Evolutionary conservation across 2,329 filamentous ascomycete species (phyloP), one percentile per base, ranked within the genome.

Genomic region (Penicillium sp.): DNA sequence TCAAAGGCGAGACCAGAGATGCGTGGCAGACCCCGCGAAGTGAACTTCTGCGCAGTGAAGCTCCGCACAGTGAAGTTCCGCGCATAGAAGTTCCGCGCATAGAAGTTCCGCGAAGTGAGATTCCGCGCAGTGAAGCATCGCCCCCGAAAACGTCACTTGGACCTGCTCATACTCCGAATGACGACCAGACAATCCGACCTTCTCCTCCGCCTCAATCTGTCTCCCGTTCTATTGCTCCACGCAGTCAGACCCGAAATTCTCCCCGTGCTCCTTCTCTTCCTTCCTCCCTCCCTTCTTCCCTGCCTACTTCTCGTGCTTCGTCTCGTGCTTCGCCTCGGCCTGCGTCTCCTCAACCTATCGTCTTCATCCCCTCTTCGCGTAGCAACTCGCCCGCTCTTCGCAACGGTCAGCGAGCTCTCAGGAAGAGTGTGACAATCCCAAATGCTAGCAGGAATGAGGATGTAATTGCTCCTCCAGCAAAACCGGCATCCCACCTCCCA

Each of bases 371-470:
- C 25, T 30, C 25, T 10, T 16, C 38, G 4, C 19, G 25, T 18
- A 13, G 13, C 3, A 43, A 35, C 29, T 40, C 47, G 19, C 18
- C 46, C 1, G 25, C 3, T 5, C 33, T n/a, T 34, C 38, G 16
- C 10, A 29, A 29, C 30, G 46, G 44, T 4, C 46, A 50, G 39
- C 33, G 29, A 11, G 49, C 39, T 8, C 22, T 48, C 5, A 46
- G 54, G 18, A 37, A 46, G 22, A 49, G 28, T 3, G 46, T 53
- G 13, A 28, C 52, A 6, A 33, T 52, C 0, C 31, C 40, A 16
- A 53, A 53, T 25, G 49, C 40, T 18, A 55, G 37, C 9, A 46
- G 31, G 16, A 48, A 18, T 3, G 47, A 49, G 35, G 38, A 42
- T 11, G 13, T 13, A 29, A 13, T 30, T 27, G 25, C 35, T 14